phyloP scores from a whole-genome alignment of 2,329 filamentous ascomycete species.

The Penicillium brasilianum region DNA sequence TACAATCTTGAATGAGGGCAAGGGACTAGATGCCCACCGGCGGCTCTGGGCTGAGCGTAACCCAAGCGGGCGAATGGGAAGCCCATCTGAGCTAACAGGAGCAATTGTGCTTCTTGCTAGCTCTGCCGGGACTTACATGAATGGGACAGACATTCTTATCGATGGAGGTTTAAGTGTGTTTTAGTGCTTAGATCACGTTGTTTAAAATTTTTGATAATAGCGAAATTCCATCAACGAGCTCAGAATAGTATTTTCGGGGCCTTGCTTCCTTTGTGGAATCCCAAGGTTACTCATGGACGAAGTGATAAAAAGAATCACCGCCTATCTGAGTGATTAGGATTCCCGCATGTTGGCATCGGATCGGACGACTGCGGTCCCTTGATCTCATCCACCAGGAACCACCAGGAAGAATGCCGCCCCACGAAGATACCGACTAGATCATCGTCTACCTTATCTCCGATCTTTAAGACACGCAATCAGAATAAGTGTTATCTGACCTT shows the following conservation, averaged over 20 bases:
- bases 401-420: neutral
- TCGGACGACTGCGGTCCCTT: constrained; percentile 11
- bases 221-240: neutral
- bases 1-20: constrained; percentile 72
- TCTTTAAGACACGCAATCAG: neutral
- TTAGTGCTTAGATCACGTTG: neutral
- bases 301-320: neutral
- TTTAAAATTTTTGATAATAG: neutral
- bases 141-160: constrained; percentile 67
- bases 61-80: constrained; percentile 69
- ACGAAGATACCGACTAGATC: neutral
- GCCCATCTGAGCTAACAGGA: constrained; percentile 66
- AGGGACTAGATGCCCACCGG: constrained; percentile 60
- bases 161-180: constrained; percentile 57
- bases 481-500: neutral
- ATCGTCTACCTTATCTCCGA: neutral
- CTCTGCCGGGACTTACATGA: constrained; percentile 69
- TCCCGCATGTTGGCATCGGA: neutral
- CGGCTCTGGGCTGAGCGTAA: constrained; percentile 64
- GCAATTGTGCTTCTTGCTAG: constrained; percentile 66
- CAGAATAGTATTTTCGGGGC: neutral
- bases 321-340: neutral
- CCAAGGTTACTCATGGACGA: neutral
- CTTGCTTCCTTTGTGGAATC: neutral
- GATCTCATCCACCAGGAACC: neutral